phyloP scores from a whole-genome alignment of 352 stramenopile species.

The Phytophthora sp. region DNA sequence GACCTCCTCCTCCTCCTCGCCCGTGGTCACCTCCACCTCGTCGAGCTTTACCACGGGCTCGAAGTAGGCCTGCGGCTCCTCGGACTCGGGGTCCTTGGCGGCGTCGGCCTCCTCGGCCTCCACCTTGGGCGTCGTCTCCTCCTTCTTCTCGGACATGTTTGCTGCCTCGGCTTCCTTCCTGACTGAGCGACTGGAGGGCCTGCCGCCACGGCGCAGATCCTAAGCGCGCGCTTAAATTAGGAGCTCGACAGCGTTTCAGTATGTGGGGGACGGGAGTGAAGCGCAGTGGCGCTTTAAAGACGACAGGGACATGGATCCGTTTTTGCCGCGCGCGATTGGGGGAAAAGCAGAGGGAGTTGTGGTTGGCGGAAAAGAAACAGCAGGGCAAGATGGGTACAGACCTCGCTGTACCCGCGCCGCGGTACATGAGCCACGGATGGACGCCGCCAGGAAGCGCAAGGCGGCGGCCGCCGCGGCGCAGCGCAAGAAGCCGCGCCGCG shows the following conservation, averaged over 20 bases:
- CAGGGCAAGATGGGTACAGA: no score
- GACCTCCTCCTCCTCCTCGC: constrained; percentile 98
- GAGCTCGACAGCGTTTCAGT: background rate
- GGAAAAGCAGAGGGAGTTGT: background rate
- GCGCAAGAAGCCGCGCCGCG: constrained; percentile 44
- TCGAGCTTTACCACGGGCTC: constrained; percentile 90
- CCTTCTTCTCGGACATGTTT: constrained; percentile 70
- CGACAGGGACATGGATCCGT: background rate
- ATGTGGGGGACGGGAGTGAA: background rate
- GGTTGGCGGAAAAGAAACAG: constrained; percentile 7
- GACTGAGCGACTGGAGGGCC: constrained; percentile 36
- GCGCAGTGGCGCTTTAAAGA: constrained; percentile 13
- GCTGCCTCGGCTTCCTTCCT: constrained; percentile 16
- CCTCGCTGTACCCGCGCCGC: no score
- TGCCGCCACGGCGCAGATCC: background rate
- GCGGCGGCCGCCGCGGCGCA: background rate
- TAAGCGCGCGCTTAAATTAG: constrained; percentile 43
- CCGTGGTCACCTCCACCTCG: constrained; percentile 96
- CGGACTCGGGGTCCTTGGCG: constrained; percentile 72
- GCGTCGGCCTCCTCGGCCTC: constrained; percentile 59
- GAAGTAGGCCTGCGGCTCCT: constrained; percentile 90
- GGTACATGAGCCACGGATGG: no score
- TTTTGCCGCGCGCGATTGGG: background rate
- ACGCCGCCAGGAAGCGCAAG: constrained; percentile 41
- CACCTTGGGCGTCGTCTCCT: constrained; percentile 69